These are phyloP conservation scores for Cryptosporidium ubiquitum DNA, from an alignment of 169 alveolate genomes.

Conservation along the genomic window DNA sequence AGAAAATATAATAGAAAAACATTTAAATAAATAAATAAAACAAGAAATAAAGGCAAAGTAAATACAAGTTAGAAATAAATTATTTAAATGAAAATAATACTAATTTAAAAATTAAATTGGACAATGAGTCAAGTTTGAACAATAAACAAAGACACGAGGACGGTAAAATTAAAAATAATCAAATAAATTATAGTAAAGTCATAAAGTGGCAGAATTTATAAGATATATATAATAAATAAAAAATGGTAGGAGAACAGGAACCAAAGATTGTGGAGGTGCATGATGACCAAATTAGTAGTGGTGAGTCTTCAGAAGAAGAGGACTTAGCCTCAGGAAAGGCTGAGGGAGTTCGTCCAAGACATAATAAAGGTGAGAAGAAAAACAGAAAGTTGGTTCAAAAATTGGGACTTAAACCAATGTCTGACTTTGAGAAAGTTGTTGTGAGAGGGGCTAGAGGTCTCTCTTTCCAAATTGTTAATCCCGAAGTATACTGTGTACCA, in stretches of 20 bases:
- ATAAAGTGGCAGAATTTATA: not conserved
- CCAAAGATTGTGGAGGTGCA: slow-evolving; percentile 66
- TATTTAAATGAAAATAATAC: not conserved
- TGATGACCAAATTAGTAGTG: slow-evolving; percentile 66
- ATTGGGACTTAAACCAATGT: slow-evolving; percentile 56
- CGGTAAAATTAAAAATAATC: not conserved
- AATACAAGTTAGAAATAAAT: not conserved
- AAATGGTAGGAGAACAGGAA: slow-evolving; percentile 58
- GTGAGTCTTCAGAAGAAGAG: slow-evolving; percentile 60
- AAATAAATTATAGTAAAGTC: not conserved
- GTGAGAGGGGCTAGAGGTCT: slow-evolving; percentile 71
- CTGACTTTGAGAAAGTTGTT: slow-evolving; percentile 62
- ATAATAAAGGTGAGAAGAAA: slow-evolving; percentile 59
- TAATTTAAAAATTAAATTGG: not conserved
- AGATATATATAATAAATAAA: not conserved
- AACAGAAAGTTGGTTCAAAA: slow-evolving; percentile 60
- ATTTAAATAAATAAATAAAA: not conserved
- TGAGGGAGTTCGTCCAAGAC: slow-evolving; percentile 45
- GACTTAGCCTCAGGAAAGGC: not conserved
- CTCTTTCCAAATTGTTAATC: slow-evolving; percentile 57
- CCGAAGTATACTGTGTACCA: slow-evolving; percentile 61
- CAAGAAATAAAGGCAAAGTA: not conserved
- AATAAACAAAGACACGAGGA: slow-evolving; percentile 17
- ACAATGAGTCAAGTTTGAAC: slow-evolving; percentile 6
- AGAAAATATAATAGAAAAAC: not conserved